Base-by-base conservation (phyloP, 2,329 filamentous ascomycete genomes). In the Colletotrichum shisoi region DNA sequence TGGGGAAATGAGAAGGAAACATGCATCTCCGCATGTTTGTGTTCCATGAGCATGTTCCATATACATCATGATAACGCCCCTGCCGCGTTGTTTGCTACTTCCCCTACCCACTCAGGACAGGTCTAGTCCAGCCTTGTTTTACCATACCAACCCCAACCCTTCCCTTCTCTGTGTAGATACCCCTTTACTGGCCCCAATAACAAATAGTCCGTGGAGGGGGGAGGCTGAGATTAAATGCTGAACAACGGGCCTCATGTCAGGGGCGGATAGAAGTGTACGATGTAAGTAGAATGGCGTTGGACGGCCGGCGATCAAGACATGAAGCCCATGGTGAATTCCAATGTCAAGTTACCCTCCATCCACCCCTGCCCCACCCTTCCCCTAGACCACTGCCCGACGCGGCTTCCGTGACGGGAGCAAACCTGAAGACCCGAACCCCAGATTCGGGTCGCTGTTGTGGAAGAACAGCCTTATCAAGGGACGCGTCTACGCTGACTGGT, bases 1-100 rank as follows among this genome's bases (percentile, higher is more conserved):
- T 19, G 61, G 15, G 52, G 40, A 45, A 53, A 27, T 51, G 48
- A 51, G 4, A 34, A 42, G 45, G 37, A 63, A 45, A 52, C 31
- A 21, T 48, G 63, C 53, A 63, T 63, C 19, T 45, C 53, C 60
- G 39, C 40, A 42, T 63, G 39, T 49, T 34, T 45, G 57, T 57
- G 9, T 40, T 17, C 5, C 34, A 19, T 17, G 17, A 27, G 19
- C 44, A 7, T 39, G 19, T 59, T 21, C n/a, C 9, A 17, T 49
- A n/a, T 24, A 49, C 31, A 49, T 59, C n/a, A 27, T 27, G 17
- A 24, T 8, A 51, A 49, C 37, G 7, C 9, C 24, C 24, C 9
- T 46, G 21, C 52, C 49, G 11, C 17, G n/a, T 44, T 19, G 15
- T 40, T 44, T 31, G 21, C 21, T 31, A 34, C 53, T 44, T 44